Base-by-base conservation (phyloP, 108 stramenopile species). In the Discostella pseudostelligera region DNA sequence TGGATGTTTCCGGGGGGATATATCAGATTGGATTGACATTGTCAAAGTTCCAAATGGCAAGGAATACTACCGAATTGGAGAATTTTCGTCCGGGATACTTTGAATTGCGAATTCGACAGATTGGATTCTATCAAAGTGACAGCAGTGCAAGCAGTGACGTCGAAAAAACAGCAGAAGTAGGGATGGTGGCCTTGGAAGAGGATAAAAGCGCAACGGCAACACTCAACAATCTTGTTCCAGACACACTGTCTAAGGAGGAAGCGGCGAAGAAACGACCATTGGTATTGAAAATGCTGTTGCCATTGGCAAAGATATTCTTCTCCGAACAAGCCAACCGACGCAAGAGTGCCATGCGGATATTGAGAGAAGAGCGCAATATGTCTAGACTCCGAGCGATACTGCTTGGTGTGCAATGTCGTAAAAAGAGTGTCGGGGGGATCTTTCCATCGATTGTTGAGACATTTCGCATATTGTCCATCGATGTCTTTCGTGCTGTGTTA, bases 61-160 rank as follows among this genome's bases (percentile, higher is more conserved):
- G 37, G 9, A 87, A 86, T 44, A 79, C 74, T 28, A 87, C 82
- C 8, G 84, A 85, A 59, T 20, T 91, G 8, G 67, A 72, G 10
- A 74, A 87, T 54, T 91, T 91, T 65, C 84, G 90, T 9, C 76
- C 84, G 24, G 90, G 90, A 16, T 91, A 57, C 72, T 91, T 91
- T 70, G 84, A 91, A 39, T 26, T 91, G 36, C 87, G 80, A 21
- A 68, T 91, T 9, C 67, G 76, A 56, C 59, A 75, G 36, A 88
- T 91, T 60, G 90, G 90, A 17, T 72, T 85, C 24, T 91, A 81
- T 59, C 44, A 40, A 4, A 40, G 37, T 8, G 36, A 54, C 22
- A 39, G 8, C 50, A 12, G 3, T 12, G 26, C 4, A 12, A 22
- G 29, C 29, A 6, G 29, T 0, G 42, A 62, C 48, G 32, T 43